Percentiles rank a stretch among this genome's conserved stretches.
Evolutionary conservation across 768 basidiomycete species (phyloP).

Genomic region (Daedalea quercina): DNA sequence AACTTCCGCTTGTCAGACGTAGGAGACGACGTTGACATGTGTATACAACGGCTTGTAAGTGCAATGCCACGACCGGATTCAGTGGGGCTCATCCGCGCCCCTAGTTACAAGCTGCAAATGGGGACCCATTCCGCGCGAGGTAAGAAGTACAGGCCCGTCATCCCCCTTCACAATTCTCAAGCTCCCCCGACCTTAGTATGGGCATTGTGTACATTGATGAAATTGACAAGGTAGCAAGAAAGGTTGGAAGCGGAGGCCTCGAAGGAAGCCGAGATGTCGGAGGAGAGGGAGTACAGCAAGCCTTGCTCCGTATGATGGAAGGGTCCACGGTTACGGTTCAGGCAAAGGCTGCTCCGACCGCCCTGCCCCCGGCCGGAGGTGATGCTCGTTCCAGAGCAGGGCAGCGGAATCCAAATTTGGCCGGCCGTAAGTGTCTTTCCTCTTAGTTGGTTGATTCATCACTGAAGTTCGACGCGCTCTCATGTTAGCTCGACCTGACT

Average conservation of each 20-base stretch:
- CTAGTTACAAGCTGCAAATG: slow-evolving; percentile 85
- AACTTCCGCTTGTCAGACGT: slow-evolving; percentile 49
- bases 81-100: background rate
- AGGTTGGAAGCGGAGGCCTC: slow-evolving; percentile 40
- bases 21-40: slow-evolving; percentile 94
- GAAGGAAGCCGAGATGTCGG: slow-evolving; percentile 84
- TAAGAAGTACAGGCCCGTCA: slow-evolving; percentile 21
- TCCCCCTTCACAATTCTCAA: slow-evolving; percentile 2
- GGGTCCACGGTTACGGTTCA: slow-evolving; percentile 81
- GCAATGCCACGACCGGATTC: background rate
- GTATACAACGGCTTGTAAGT: slow-evolving; percentile 74
- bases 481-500: slow-evolving; percentile 50
- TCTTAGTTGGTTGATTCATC: background rate
- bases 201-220: slow-evolving; percentile 98
- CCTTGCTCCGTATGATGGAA: slow-evolving; percentile 90
- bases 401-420: slow-evolving; percentile 38
- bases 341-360: slow-evolving; percentile 52
- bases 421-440: slow-evolving; percentile 2
- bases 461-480: background rate
- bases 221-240: slow-evolving; percentile 86
- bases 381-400: slow-evolving; percentile 45
- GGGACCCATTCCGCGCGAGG: slow-evolving; percentile 84
- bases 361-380: slow-evolving; percentile 37
- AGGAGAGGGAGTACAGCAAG: slow-evolving; percentile 95
- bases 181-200: slow-evolving; percentile 40